These are phyloP conservation scores for Lipomyces mesembrius DNA, from an alignment of 805 yeast species.

Conservation along the genomic window DNA sequence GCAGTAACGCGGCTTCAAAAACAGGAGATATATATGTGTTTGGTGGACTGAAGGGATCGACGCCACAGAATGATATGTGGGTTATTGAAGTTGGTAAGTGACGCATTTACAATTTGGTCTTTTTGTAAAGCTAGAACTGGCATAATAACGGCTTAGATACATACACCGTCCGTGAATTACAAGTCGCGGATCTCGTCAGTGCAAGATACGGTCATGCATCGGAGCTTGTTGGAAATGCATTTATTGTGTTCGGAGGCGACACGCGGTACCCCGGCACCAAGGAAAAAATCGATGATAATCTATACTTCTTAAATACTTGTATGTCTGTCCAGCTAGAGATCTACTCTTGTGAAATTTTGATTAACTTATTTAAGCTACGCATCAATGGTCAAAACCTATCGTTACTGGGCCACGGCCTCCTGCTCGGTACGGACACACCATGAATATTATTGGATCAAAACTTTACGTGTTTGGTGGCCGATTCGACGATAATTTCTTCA, in stretches of 20 bases:
- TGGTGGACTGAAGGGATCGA: constrained; percentile 89
- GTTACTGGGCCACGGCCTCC: constrained; percentile 77
- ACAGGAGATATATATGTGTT: constrained; percentile 82
- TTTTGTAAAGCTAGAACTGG: not conserved
- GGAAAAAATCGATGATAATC: constrained; percentile 74
- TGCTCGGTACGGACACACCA: constrained; percentile 94
- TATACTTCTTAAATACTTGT: constrained; percentile 78
- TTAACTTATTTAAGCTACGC: constrained; percentile 51
- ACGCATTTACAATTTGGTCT: constrained; percentile 35
- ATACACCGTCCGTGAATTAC: constrained; percentile 39
- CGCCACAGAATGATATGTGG: constrained; percentile 95
- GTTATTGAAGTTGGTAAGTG: constrained; percentile 61
- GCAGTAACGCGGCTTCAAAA: constrained; percentile 70
- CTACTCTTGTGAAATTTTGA: not conserved
- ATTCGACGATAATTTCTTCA: constrained; percentile 77
- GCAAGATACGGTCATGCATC: constrained; percentile 97
- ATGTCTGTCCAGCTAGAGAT: not conserved
- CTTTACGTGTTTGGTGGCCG: constrained; percentile 95
- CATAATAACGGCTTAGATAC: constrained; percentile 39
- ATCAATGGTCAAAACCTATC: constrained; percentile 78
- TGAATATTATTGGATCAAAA: constrained; percentile 67
- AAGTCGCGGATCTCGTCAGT: constrained; percentile 78
- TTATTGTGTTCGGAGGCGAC: constrained; percentile 95
- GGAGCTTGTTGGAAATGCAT: constrained; percentile 91
- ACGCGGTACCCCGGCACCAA: constrained; percentile 57